Base-by-base conservation (phyloP, 2,329 filamentous ascomycete genomes). In the Phyllosticta citribraziliensis region DNA sequence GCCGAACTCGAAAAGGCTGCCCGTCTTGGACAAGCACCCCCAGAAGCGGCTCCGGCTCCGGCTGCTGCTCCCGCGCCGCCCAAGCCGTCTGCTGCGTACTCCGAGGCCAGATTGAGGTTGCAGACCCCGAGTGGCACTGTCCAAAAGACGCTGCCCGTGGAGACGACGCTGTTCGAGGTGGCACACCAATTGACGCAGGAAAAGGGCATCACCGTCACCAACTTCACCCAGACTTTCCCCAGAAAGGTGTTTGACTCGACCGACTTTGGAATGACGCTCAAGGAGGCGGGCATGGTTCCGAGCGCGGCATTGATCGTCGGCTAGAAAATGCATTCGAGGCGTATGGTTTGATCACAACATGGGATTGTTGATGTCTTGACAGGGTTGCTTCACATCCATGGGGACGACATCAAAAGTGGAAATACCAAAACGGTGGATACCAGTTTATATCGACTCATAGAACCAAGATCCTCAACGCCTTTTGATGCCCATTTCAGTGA, bases 121-220 rank as follows among this genome's bases (percentile, higher is more conserved):
- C 91, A 96, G 74, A 92, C 88, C 0, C 72, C 84, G 0, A 79
- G 77, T 19, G 90, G 91, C 14, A 92, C 88, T 64, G 78, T 97
- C 59, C 86, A 88, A 76, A 97, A 96, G 82, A 93, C 88, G 0
- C 86, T 96, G 65, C 87, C 91, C 0, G 91, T 89, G 5, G 90
- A 95, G 62, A 95, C 91, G 2, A 97, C 94, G 0, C 78, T 99
- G 11, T 96, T 96, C 68, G 93, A 99, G 76, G 86, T 99, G 57
- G 91, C 89, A 0, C 85, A 92, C 67, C 82, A 86, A 62, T 72
- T 99, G 24, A 79, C 85, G 70, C 74, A 82, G 56, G 90, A 97
- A 64, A 85, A 83, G 56, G 90, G 88, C 0, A 73, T 83, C 5
- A 76, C 84, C 2, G 88, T 95, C 14, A 82, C 79, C 24, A 91